A percentile compares a stretch with the other conserved stretches of the same genome.
Conservation (phyloP, 1,139 yeast species). For the Zygosaccharomyces pseudobailii region DNA sequence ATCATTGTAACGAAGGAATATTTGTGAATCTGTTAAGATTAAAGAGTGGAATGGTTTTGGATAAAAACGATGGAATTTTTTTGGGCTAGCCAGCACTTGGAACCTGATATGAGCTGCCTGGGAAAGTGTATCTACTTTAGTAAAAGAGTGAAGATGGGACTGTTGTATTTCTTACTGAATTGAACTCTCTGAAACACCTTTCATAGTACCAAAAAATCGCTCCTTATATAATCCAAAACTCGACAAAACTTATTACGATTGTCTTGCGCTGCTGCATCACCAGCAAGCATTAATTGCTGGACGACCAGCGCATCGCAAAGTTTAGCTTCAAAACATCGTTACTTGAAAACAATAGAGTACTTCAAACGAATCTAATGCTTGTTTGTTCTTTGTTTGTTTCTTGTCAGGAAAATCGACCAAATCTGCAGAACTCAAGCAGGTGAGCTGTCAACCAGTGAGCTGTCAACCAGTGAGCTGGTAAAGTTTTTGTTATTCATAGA, state of each 20-base stretch:
- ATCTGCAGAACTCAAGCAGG: neutral
- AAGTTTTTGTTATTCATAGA: neutral
- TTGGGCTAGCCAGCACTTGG: conserved; percentile 1
- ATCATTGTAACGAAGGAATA: conserved; percentile 2
- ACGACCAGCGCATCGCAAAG: neutral
- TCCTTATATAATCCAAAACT: neutral
- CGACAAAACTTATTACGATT: too few relatives aligned
- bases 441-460: neutral
- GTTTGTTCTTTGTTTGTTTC: conserved; percentile 1
- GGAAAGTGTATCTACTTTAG: neutral
- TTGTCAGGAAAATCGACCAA: neutral
- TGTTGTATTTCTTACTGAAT: neutral
- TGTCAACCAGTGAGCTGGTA: neutral
- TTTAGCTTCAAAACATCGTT: neutral
- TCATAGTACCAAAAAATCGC: neutral
- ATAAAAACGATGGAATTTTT: neutral
- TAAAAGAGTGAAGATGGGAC: neutral
- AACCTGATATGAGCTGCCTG: neutral
- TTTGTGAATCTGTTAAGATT: neutral
- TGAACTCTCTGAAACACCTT: neutral
- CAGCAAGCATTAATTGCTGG: neutral
- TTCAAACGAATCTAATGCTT: neutral
- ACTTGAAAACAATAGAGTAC: neutral
- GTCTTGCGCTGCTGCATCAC: neutral
- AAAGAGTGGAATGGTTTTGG: neutral